phyloP scores from a whole-genome alignment of 352 stramenopile genomes.

The Globisporangium abappressorium region DNA sequence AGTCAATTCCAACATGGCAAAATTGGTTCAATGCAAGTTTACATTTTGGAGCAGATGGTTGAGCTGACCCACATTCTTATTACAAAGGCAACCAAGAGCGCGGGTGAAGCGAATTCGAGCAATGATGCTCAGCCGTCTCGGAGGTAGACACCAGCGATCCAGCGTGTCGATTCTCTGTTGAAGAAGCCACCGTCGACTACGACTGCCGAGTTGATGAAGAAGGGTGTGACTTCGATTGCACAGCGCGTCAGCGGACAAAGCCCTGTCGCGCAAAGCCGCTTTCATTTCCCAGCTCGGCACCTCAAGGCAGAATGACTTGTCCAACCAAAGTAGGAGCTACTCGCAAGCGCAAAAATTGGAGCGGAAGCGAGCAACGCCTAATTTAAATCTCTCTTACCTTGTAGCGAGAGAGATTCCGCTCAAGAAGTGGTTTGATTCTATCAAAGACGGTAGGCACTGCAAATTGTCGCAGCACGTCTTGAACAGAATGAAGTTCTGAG shows the following conservation, averaged over 20 bases:
- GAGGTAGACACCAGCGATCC: no score
- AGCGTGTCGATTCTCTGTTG: no score
- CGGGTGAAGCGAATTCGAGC: no score
- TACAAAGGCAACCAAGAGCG: background rate
- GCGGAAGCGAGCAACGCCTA: background rate
- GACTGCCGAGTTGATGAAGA: no score
- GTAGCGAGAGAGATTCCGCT: background rate
- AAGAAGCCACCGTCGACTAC: no score
- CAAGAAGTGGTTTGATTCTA: background rate
- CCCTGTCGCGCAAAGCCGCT: background rate
- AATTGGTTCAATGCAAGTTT: background rate
- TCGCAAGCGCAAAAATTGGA: background rate
- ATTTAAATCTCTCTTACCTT: background rate
- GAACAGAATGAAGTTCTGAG: no score
- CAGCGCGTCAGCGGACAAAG: background rate
- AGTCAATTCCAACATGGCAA: background rate
- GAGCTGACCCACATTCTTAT: background rate
- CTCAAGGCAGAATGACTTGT: background rate
- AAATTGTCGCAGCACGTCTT: no score
- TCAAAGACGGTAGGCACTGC: no score
- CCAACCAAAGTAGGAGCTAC: background rate
- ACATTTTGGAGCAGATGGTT: background rate
- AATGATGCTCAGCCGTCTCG: no score
- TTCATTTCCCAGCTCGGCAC: background rate
- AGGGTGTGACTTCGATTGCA: background rate